These are phyloP conservation scores for Fusarium albosuccineum DNA, from an alignment of 2,329 filamentous ascomycete species.

Conservation along the genomic window DNA sequence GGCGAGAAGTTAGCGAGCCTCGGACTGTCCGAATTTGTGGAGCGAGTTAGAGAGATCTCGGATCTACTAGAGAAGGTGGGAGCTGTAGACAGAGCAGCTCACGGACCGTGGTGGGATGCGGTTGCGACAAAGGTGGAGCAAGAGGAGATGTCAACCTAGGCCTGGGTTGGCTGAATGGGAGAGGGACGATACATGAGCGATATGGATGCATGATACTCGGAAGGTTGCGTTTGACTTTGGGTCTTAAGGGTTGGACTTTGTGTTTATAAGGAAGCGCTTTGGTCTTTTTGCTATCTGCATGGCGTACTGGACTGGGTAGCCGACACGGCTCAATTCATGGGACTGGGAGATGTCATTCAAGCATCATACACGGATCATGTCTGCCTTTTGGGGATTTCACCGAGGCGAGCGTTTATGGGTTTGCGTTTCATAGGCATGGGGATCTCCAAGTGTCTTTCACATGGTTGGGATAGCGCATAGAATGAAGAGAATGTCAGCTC, in stretches of 20 bases:
- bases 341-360: constrained; percentile 1
- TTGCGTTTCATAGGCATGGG: constrained; percentile 10
- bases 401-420: constrained; percentile 19
- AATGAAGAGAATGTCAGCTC: constrained; percentile 20
- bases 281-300: constrained; percentile 24
- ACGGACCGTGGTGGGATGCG: constrained; percentile 78
- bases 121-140: constrained; percentile 69
- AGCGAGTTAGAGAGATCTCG: constrained; percentile 76
- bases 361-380: constrained; percentile 16
- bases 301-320: constrained; percentile 39
- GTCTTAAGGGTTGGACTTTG: constrained; percentile 11
- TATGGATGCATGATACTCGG: constrained; percentile 37
- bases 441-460: constrained; percentile 9
- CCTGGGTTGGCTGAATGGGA: constrained; percentile 11
- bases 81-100: constrained; percentile 75
- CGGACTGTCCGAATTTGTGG: constrained; percentile 80
- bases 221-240: constrained; percentile 4
- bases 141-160: constrained; percentile 51
- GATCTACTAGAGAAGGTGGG: constrained; percentile 76
- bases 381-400: constrained; percentile 10
- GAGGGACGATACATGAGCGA: constrained; percentile 30
- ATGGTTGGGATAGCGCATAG: constrained; percentile 27
- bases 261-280: constrained; percentile 34
- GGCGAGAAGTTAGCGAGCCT: constrained; percentile 77
- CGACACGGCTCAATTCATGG: constrained; percentile 10